These are phyloP conservation scores for Podospora fimiseda DNA, from an alignment of 495 filamentous ascomycete genomes.

Conservation along the genomic window DNA sequence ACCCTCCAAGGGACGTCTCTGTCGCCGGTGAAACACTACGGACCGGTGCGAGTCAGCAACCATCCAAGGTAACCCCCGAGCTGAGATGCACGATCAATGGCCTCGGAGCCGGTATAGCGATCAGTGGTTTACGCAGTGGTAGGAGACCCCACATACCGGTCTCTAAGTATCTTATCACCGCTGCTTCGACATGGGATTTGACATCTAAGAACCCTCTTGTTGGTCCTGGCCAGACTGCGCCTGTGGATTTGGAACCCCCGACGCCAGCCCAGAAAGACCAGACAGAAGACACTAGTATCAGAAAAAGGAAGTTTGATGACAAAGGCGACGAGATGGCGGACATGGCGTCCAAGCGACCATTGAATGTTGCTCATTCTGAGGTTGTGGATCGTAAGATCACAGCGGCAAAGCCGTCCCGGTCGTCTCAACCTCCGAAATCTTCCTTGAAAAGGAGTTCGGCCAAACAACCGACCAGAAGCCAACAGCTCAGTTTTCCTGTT, in stretches of 20 bases:
- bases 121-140: constrained; percentile 19
- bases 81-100: constrained; percentile 9
- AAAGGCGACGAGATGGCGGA: background rate
- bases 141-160: constrained; percentile 17
- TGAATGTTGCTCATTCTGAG: background rate
- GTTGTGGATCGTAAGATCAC: constrained; percentile 1
- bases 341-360: background rate
- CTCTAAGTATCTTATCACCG: constrained; percentile 5
- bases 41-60: background rate
- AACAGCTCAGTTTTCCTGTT: constrained; percentile 60
- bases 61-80: background rate
- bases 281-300: background rate
- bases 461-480: constrained; percentile 23
- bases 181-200: constrained; percentile 5
- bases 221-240: background rate
- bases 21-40: background rate
- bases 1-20: no score
- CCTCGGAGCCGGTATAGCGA: constrained; percentile 18
- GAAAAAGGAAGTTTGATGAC: background rate
- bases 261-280: background rate
- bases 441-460: constrained; percentile 9
- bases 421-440: constrained; percentile 21
- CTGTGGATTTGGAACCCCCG: constrained; percentile 6
- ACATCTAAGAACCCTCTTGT: background rate
- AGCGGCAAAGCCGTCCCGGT: background rate